A percentile compares a stretch with the other conserved stretches of the same genome.
Evolutionary conservation across 805 yeast genomes (phyloP).

Genomic region (Candida xyloterini): DNA sequence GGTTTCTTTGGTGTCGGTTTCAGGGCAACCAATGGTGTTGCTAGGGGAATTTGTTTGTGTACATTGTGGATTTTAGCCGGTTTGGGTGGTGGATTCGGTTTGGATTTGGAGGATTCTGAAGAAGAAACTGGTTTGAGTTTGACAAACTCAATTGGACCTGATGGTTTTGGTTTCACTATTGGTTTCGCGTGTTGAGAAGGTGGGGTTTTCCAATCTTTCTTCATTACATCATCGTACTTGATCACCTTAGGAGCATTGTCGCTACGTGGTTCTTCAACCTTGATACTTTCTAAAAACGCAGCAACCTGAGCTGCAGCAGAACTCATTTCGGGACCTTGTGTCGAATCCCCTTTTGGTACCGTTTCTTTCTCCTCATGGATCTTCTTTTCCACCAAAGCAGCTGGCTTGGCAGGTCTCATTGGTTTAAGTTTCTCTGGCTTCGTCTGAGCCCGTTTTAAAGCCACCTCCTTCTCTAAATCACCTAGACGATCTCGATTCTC

Average conservation of each 20-base stretch:
- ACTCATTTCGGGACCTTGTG: background rate
- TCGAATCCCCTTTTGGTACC: background rate
- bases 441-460: conserved; percentile 12
- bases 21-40: conserved; percentile 10
- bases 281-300: background rate
- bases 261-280: background rate
- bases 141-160: background rate
- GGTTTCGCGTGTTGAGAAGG: background rate
- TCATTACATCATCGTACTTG: background rate
- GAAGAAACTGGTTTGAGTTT: background rate
- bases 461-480: conserved; percentile 21
- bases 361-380: background rate
- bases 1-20: conserved; percentile 12
- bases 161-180: background rate
- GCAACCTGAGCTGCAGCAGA: background rate
- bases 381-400: conserved; percentile 6
- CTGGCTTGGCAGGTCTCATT: conserved; percentile 27
- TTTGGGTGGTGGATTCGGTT: conserved; percentile 3
- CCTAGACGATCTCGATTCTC: conserved; percentile 21
- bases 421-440: conserved; percentile 23
- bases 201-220: background rate
- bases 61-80: conserved; percentile 12
- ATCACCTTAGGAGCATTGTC: background rate
- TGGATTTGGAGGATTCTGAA: background rate
- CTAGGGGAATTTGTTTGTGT: conserved; percentile 5